Evolutionary conservation across 352 stramenopile genomes (phyloP).

Genomic region (Globisporangium abappressorium): DNA sequence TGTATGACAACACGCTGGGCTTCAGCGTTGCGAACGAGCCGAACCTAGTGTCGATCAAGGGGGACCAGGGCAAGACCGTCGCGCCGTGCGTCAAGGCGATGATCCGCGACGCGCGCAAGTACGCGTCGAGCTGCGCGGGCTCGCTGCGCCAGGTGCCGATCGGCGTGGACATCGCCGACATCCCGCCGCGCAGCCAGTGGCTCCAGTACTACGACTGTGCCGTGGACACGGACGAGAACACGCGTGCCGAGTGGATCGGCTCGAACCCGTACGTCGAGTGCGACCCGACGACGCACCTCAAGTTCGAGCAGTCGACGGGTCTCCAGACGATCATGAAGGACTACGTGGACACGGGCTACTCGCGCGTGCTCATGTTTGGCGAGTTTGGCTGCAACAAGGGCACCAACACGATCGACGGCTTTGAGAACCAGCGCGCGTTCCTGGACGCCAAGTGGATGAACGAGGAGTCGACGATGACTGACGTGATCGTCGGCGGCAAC

Average conservation of each 20-base stretch:
- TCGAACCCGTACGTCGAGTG: constrained; percentile 72
- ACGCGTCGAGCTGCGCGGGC: constrained; percentile 32
- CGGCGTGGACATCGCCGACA: constrained; percentile 49
- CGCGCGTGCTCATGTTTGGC: constrained; percentile 66
- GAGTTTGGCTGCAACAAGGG: constrained; percentile 77
- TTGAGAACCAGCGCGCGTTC: constrained; percentile 65
- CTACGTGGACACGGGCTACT: constrained; percentile 44
- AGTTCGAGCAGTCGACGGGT: constrained; percentile 55
- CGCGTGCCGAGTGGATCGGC: constrained; percentile 31
- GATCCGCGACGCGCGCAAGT: constrained; percentile 42
- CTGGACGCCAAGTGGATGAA: constrained; percentile 78
- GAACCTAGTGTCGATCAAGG: constrained; percentile 15
- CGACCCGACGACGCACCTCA: constrained; percentile 42
- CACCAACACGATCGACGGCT: constrained; percentile 62
- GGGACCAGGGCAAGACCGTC: constrained; percentile 14
- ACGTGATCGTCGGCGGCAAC: constrained; percentile 65
- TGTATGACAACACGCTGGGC: constrained; percentile 56
- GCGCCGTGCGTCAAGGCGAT: constrained; percentile 52
- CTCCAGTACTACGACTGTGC: constrained; percentile 54
- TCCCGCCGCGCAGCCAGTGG: constrained; percentile 32
- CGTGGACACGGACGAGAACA: constrained; percentile 37
- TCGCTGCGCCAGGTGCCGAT: constrained; percentile 41
- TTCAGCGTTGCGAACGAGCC: constrained; percentile 40
- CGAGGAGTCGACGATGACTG: constrained; percentile 59
- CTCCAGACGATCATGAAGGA: constrained; percentile 63